Percentiles rank a stretch among this genome's conserved stretches.
phyloP scores from a whole-genome alignment of 495 filamentous ascomycete species.

The Lepidopterella palustris region DNA sequence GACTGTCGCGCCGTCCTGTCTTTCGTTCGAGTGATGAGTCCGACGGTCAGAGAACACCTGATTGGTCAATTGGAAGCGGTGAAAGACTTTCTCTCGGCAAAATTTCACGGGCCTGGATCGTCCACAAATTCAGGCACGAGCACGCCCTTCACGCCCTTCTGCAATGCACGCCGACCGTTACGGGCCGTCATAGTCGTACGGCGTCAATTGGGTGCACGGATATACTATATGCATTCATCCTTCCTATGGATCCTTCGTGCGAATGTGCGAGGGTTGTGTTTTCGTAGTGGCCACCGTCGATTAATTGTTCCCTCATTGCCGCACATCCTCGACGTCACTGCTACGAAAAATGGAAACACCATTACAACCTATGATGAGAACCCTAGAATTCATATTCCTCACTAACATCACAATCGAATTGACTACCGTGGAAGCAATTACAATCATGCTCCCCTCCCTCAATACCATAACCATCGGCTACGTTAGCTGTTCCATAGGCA shows the following conservation, averaged over 20 bases:
- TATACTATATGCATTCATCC: not conserved
- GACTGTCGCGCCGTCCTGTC: too few species aligned
- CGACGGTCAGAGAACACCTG: too few species aligned
- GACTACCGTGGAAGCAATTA: not conserved
- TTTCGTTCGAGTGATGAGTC: too few species aligned
- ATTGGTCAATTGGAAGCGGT: too few species aligned
- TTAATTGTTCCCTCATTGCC: not conserved
- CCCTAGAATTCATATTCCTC: too few species aligned
- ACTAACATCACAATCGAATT: not conserved
- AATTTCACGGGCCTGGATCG: not conserved
- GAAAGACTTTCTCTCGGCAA: too few species aligned
- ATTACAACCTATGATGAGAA: not conserved
- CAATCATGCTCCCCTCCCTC: constrained; percentile 35
- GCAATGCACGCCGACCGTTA: not conserved
- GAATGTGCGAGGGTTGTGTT: not conserved
- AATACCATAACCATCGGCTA: constrained; percentile 53
- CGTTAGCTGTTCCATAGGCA: constrained; percentile 59
- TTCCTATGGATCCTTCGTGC: not conserved
- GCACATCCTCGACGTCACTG: not conserved
- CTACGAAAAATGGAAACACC: not conserved
- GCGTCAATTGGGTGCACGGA: not conserved
- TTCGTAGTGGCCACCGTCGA: not conserved
- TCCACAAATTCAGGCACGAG: not conserved
- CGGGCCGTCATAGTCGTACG: not conserved
- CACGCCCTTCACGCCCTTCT: not conserved